Evolutionary conservation across 768 basidiomycete species (phyloP).

Genomic region (Flagelloscypha sp.): DNA sequence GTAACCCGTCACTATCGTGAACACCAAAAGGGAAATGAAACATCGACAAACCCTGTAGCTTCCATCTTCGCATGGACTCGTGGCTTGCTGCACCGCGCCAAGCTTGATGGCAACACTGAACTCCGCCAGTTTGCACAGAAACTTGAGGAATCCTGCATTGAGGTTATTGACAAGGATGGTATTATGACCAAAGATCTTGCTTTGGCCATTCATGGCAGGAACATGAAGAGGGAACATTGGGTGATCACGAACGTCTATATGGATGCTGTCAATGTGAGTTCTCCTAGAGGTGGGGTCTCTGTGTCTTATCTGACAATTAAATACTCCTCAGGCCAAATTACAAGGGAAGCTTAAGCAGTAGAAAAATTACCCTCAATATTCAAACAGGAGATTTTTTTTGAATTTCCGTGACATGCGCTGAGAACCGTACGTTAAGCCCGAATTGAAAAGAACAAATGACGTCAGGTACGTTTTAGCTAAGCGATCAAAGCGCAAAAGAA

Average conservation of each 20-base stretch:
- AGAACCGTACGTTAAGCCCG: too few species aligned
- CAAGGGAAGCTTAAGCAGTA: constrained; percentile 25
- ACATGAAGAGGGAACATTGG: constrained; percentile 92
- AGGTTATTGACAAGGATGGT: constrained; percentile 83
- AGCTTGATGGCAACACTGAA: constrained; percentile 75
- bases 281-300: background rate
- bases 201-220: constrained; percentile 85
- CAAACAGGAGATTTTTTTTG: too few species aligned
- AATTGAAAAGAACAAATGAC: too few species aligned
- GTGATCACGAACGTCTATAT: constrained; percentile 91
- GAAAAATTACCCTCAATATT: too few species aligned
- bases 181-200: constrained; percentile 98
- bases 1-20: constrained; percentile 97
- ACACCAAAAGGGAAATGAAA: constrained; percentile 95
- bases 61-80: constrained; percentile 99
- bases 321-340: constrained; percentile 20
- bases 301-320: background rate
- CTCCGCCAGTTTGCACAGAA: constrained; percentile 68
- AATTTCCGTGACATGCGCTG: too few species aligned
- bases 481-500: too few species aligned
- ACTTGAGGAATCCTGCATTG: constrained; percentile 82
- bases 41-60: constrained; percentile 97
- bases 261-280: constrained; percentile 81
- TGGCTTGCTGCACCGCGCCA: constrained; percentile 86
- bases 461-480: too few species aligned